Evolutionary conservation across 768 basidiomycete genomes (phyloP), one percentile per base, ranked within the genome.

Genomic region (Postia placenta): DNA sequence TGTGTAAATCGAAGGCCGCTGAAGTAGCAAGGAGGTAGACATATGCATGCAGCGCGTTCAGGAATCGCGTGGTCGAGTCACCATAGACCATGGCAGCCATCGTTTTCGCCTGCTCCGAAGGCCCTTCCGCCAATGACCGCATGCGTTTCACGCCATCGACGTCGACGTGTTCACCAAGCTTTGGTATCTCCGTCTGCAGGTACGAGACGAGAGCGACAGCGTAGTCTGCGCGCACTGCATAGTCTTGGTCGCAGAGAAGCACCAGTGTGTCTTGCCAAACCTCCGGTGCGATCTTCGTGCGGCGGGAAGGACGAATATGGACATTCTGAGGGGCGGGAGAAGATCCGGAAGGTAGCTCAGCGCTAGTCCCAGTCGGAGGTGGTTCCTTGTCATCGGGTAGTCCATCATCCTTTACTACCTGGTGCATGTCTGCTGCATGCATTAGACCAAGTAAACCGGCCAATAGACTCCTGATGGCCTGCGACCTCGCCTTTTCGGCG

Each of bases 221-320:
- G 61, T 92, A 94, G 54, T 89, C 87, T 11, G 79, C 76, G 48
- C 93, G 81, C 19, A 94, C 81, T n/a, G 78, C 69, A 57, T 79
- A 84, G 49, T 90, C 83, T 11, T 68, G 64, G 61, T 95, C 91
- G 61, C 91, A 94, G 3, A 95, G 67, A 23, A 96, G 72, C 42
- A 84, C 85, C 38, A 95, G 65, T 1, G 89, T 93, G 52, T 95
- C 92, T 62, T 92, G 89, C 92, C 92, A 95, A 27, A 86, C 78
- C 60, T 92, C 91, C 24, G 87, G 84, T 2, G 85, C 74, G 26
- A 96, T 77, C 52, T 74, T 74, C 9, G 80, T 82, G 50, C 88
- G 71, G 45, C 81, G 74, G n/a, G 80, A 72, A 22, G 67, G 60
- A 20, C 71, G 73, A 41, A 69, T 47, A 7, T 64, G 64, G 3